Evolutionary conservation across 345 rosid species (phyloP).

Genomic region (Zanthoxylum bungeanum): DNA sequence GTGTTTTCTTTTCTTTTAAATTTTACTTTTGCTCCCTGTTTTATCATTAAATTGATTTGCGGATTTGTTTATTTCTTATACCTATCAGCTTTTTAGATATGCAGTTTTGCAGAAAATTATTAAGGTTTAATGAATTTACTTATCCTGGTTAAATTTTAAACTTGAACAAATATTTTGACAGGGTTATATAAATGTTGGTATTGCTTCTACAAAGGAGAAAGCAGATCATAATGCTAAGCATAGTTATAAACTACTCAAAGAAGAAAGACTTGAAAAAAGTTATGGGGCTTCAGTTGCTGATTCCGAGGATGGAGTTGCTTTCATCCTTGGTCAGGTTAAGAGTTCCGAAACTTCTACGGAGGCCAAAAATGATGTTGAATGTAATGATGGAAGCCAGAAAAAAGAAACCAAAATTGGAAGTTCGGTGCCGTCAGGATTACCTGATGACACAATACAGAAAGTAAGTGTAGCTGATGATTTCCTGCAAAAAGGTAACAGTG

Average conservation of each 20-base stretch:
- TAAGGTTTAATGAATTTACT: neutral
- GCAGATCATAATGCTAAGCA: conserved; percentile 34
- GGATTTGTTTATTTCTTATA: conserved; percentile 5
- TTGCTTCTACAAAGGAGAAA: conserved; percentile 66
- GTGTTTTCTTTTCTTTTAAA: neutral
- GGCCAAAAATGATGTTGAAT: conserved; percentile 42
- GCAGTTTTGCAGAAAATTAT: conserved; percentile 7
- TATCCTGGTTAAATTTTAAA: neutral
- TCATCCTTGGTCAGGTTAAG: conserved; percentile 65
- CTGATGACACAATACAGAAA: conserved; percentile 28
- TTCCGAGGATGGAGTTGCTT: conserved; percentile 74
- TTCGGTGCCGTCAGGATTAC: conserved; percentile 33
- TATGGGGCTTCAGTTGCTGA: conserved; percentile 57
- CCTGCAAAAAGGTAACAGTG: conserved; percentile 23
- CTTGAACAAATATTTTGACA: conserved; percentile 30
- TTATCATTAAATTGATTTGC: neutral
- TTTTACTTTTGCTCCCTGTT: conserved; percentile 4
- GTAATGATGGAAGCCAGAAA: conserved; percentile 35
- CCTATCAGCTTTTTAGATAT: conserved; percentile 7
- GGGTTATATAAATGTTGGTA: conserved; percentile 97
- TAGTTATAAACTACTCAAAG: conserved; percentile 44
- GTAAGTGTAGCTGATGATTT: conserved; percentile 31
- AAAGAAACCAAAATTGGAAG: conserved; percentile 28
- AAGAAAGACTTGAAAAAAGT: conserved; percentile 47
- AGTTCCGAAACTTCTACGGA: conserved; percentile 43